Evolutionary conservation across 208 protist species (phyloP).

Genomic region (Acanthamoeba royreba): DNA sequence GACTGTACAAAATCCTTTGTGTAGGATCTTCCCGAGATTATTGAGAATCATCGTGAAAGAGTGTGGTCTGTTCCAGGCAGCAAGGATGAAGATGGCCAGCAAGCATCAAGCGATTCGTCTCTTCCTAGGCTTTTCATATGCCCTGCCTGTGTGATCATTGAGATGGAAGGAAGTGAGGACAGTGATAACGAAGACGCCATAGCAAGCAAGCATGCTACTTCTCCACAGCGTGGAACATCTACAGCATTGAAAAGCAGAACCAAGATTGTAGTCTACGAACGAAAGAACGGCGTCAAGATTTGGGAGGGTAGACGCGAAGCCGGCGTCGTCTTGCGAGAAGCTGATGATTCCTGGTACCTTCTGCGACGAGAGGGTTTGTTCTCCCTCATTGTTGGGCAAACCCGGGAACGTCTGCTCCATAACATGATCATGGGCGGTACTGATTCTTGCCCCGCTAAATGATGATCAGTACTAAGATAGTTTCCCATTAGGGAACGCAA

Average conservation of each 20-base stretch:
- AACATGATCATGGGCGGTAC: neutral
- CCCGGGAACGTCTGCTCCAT: neutral
- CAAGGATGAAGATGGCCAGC: neutral
- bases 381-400: neutral
- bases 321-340: neutral
- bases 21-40: neutral
- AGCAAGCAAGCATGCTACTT: neutral
- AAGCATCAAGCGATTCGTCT: neutral
- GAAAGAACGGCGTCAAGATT: neutral
- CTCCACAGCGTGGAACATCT: neutral
- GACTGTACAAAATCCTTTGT: neutral
- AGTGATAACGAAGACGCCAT: neutral
- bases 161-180: neutral
- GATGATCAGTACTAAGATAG: neutral
- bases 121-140: neutral
- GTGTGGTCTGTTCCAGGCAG: neutral
- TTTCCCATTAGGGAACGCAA: neutral
- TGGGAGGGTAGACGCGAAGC: conserved; percentile 27
- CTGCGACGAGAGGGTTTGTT: neutral
- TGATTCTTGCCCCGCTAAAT: neutral
- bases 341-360: neutral
- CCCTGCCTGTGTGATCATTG: neutral
- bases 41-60: neutral
- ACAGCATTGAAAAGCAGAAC: neutral
- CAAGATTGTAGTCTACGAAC: neutral